phyloP scores from a whole-genome alignment of 495 filamentous ascomycete genomes.

The Ascodesmis nigricans region DNA sequence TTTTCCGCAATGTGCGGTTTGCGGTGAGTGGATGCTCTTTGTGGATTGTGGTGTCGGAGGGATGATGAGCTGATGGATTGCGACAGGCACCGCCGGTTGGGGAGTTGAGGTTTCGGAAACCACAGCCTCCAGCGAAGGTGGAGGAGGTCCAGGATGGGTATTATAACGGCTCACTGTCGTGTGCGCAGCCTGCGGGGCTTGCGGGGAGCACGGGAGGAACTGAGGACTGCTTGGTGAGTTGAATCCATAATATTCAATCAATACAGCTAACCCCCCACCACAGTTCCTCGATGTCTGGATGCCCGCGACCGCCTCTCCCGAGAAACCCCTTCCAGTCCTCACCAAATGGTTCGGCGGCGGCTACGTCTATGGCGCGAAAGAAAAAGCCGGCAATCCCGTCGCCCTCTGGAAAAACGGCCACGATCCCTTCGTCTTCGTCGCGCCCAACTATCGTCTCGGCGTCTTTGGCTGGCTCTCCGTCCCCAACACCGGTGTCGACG shows the following conservation, averaged over 20 bases:
- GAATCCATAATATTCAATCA: too few relatives aligned
- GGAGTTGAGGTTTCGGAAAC: constrained; percentile 16
- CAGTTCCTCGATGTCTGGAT: constrained; percentile 17
- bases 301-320: constrained; percentile 3
- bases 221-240: constrained; percentile 15
- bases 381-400: constrained; percentile 24
- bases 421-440: constrained; percentile 36
- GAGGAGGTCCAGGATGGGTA: constrained; percentile 12
- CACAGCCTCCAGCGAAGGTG: constrained; percentile 10
- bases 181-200: too few relatives aligned
- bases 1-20: constrained; percentile 17
- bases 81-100: constrained; percentile 18
- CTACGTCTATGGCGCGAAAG: constrained; percentile 31
- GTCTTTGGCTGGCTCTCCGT: constrained; percentile 41
- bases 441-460: constrained; percentile 38
- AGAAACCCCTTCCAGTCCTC: constrained; percentile 27
- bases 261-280: too few relatives aligned
- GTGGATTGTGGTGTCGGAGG: too few relatives aligned
- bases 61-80: too few relatives aligned
- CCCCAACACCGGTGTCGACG: constrained; percentile 28
- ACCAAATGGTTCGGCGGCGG: constrained; percentile 43
- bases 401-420: constrained; percentile 29
- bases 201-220: neutral
- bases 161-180: too few relatives aligned
- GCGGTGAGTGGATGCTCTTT: too few relatives aligned